These are phyloP conservation scores for Protea cynaroides DNA, from an alignment of 164 flowering plant species.

Conservation along the genomic window DNA sequence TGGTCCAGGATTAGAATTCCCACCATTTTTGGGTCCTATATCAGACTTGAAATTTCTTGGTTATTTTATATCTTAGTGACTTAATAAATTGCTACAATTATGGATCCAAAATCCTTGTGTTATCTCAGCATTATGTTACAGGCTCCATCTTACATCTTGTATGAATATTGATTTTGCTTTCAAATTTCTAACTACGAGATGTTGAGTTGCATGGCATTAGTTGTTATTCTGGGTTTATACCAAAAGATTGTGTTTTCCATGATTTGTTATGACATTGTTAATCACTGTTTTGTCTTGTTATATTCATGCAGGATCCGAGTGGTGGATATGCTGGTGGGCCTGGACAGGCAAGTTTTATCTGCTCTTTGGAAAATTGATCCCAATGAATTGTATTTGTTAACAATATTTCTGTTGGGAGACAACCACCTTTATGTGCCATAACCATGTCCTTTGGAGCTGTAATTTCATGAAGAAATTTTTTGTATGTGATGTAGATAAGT, in stretches of 20 bases:
- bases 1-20: too few species aligned
- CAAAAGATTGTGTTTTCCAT: not conserved
- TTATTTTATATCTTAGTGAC: not conserved
- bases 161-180: not conserved
- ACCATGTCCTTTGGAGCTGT: too few species aligned
- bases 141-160: not conserved
- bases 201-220: not conserved
- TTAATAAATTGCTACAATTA: not conserved
- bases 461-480: too few species aligned
- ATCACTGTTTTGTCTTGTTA: not conserved
- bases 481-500: too few species aligned
- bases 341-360: conserved; percentile 68
- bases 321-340: conserved; percentile 99
- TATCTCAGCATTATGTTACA: not conserved
- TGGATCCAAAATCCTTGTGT: not conserved
- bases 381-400: not conserved
- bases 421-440: too few species aligned
- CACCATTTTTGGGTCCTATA: too few species aligned
- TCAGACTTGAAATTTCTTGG: not conserved
- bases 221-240: not conserved
- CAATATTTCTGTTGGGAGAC: not conserved
- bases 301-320: conserved; percentile 48
- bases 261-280: not conserved
- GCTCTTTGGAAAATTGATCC: conserved; percentile 2
- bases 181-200: not conserved